Percentiles rank a stretch among this genome's conserved stretches.
phyloP scores from a whole-genome alignment of 148 eudicot species.

The Agrostemma githago region DNA sequence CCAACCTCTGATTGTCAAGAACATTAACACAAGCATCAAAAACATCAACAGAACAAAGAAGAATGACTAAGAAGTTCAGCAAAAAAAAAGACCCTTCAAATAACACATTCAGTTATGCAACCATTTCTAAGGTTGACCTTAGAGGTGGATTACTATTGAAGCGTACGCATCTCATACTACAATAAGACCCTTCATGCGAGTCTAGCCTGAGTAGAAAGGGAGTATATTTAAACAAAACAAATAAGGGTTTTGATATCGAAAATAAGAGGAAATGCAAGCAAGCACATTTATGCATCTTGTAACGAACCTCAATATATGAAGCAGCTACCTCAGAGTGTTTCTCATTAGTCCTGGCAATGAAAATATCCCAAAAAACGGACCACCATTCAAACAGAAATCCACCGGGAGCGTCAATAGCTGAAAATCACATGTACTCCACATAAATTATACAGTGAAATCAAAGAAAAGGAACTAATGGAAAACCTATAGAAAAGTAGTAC shows the following conservation, averaged over 20 bases:
- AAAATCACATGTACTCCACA: constrained; percentile 12
- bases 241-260: neutral
- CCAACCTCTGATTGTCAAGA: too few species aligned
- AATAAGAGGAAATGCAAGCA: constrained; percentile 2
- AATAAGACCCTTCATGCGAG: neutral
- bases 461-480: neutral
- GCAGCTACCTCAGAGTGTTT: constrained; percentile 87
- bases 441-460: neutral
- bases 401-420: constrained; percentile 89
- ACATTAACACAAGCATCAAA: neutral
- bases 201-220: neutral
- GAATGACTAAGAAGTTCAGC: neutral
- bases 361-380: constrained; percentile 89
- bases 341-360: constrained; percentile 79
- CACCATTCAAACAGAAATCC: constrained; percentile 89
- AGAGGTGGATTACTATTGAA: neutral
- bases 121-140: neutral
- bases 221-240: neutral
- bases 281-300: neutral
- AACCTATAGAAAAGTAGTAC: neutral
- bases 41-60: neutral
- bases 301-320: constrained; percentile 75
- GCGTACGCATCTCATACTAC: neutral
- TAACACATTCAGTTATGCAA: neutral
- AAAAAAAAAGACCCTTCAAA: neutral